A percentile compares a stretch with the other conserved stretches of the same genome.
Evolutionary conservation across 176 grass and related monocot genomes (phyloP).

Genomic region (Ensete ventricosum): DNA sequence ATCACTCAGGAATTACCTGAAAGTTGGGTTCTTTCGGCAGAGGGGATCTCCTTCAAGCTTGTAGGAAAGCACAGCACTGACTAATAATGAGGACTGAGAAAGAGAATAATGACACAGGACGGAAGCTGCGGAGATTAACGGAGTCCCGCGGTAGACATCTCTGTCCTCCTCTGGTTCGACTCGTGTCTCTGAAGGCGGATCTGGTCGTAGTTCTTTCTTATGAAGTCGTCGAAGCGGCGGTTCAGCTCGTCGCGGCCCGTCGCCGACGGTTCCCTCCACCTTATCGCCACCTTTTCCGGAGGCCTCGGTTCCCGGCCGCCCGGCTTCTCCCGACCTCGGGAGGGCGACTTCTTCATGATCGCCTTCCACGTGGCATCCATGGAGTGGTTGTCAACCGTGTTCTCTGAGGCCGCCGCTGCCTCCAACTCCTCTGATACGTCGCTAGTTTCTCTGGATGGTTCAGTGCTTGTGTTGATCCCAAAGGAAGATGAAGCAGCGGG

Average conservation of each 20-base stretch:
- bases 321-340: constrained; percentile 3
- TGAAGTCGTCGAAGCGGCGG: constrained; percentile 4
- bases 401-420: background rate
- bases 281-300: background rate
- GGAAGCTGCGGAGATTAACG: background rate
- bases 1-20: background rate
- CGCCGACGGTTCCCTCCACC: background rate
- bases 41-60: background rate
- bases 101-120: background rate
- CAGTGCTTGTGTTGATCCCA: constrained; percentile 14
- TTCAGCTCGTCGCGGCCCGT: background rate
- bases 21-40: background rate
- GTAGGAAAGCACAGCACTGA: background rate
- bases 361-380: background rate
- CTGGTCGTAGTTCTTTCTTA: background rate
- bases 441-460: background rate
- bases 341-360: constrained; percentile 28
- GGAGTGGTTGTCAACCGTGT: background rate
- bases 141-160: background rate
- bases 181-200: constrained; percentile 2
- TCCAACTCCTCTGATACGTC: background rate
- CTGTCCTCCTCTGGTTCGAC: background rate
- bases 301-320: background rate
- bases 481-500: constrained; percentile 9
- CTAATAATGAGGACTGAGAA: background rate